Percentiles rank a stretch among this genome's conserved stretches.
Conservation (phyloP, 352 stramenopile genomes). For the Phytophthora constricta region DNA sequence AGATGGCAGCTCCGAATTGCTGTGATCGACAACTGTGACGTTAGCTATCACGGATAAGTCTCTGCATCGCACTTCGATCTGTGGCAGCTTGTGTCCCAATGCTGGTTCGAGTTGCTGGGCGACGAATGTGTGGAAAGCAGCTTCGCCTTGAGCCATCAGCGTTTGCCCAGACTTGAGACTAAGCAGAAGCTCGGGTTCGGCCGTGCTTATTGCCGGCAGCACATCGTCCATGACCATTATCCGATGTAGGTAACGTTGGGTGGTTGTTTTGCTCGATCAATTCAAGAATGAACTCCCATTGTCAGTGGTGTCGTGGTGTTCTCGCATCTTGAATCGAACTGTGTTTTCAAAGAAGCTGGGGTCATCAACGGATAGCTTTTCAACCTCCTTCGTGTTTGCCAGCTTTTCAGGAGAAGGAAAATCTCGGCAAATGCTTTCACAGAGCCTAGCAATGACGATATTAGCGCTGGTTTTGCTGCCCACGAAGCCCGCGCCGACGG, state of each 20-base stretch:
- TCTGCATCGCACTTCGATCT: slow-evolving; percentile 45
- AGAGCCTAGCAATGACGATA: too few species aligned
- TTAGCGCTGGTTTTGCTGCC: too few species aligned
- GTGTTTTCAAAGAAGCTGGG: too few species aligned
- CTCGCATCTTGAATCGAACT: too few species aligned
- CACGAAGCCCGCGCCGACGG: too few species aligned
- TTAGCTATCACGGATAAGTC: slow-evolving; percentile 28
- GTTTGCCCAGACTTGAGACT: background rate
- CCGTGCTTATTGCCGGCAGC: background rate
- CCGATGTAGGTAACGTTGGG: background rate
- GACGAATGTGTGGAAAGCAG: background rate
- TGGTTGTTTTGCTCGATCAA: background rate
- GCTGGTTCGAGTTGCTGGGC: slow-evolving; percentile 14
- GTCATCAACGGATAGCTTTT: background rate
- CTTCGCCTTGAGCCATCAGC: background rate
- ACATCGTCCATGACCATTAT: background rate
- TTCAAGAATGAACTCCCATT: slow-evolving; percentile 3
- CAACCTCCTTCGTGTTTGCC: too few species aligned
- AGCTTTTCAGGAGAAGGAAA: too few species aligned
- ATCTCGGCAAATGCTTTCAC: too few species aligned
- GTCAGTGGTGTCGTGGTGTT: background rate
- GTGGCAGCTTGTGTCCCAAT: slow-evolving; percentile 20
- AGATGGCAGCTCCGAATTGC: slow-evolving; percentile 26
- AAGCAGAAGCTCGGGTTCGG: background rate
- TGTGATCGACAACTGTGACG: slow-evolving; percentile 3